These are phyloP conservation scores for Dactylella cylindrospora DNA, from an alignment of 2,329 filamentous ascomycete species.

Conservation along the genomic window DNA sequence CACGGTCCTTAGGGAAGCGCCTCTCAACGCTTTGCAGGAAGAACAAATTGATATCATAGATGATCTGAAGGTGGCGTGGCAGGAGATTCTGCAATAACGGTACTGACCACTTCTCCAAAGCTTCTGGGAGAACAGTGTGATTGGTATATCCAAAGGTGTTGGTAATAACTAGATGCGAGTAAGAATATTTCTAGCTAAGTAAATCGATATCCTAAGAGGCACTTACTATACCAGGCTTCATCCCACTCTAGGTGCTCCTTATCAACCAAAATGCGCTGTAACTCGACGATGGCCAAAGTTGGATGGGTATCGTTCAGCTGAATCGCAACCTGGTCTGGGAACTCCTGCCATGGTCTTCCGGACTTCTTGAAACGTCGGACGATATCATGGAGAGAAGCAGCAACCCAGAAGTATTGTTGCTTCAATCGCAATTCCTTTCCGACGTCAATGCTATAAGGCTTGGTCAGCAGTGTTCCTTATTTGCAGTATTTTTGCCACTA, in stretches of 20 bases:
- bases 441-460: slow-evolving; percentile 73
- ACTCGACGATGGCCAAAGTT: slow-evolving; percentile 90
- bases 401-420: slow-evolving; percentile 99
- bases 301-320: slow-evolving; percentile 98
- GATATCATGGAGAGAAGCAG: slow-evolving; percentile 93
- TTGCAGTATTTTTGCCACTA: too few species aligned
- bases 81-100: slow-evolving; percentile 87
- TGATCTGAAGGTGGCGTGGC: slow-evolving; percentile 91
- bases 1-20: slow-evolving; percentile 82
- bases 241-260: slow-evolving; percentile 91
- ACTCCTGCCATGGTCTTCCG: slow-evolving; percentile 84
- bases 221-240: slow-evolving; percentile 74
- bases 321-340: slow-evolving; percentile 92
- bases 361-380: slow-evolving; percentile 98
- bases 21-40: slow-evolving; percentile 92
- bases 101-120: slow-evolving; percentile 97
- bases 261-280: slow-evolving; percentile 89
- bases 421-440: slow-evolving; percentile 97
- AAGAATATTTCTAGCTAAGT: neutral
- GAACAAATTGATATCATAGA: slow-evolving; percentile 94
- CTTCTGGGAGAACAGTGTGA: slow-evolving; percentile 95
- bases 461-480: neutral
- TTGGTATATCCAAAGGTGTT: slow-evolving; percentile 91
- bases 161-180: slow-evolving; percentile 53
- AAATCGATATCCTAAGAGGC: neutral